Conservation (phyloP, 202 grass and related monocot genomes). For the Cymbopogon flexuosus region DNA sequence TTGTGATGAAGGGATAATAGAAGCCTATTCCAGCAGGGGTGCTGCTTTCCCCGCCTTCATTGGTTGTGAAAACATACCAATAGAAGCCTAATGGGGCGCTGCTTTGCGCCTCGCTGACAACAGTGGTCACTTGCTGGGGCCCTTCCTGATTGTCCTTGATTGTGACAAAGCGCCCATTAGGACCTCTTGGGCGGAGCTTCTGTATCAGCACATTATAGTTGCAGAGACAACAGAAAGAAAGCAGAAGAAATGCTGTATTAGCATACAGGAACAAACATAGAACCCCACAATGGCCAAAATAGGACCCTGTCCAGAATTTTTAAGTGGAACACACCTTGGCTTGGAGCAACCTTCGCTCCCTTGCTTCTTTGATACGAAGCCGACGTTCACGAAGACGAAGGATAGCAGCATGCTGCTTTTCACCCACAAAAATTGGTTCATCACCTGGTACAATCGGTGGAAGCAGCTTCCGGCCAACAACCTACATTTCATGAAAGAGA, state of each 20-base stretch:
- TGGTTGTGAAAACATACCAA: not conserved
- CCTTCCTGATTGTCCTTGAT: not conserved
- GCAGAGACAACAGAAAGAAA: not conserved
- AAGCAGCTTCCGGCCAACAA: slow-evolving; percentile 41
- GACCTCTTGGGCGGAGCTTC: not conserved
- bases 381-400: slow-evolving; percentile 35
- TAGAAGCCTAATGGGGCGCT: not conserved
- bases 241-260: not conserved
- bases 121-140: not conserved
- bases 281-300: not conserved
- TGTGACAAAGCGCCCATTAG: not conserved
- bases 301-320: slow-evolving; percentile 1
- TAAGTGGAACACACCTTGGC: slow-evolving; percentile 36
- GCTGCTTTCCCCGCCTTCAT: not conserved
- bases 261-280: not conserved
- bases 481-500: slow-evolving; percentile 21
- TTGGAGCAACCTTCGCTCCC: slow-evolving; percentile 4
- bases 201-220: slow-evolving; percentile 22
- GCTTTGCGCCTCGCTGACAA: not conserved
- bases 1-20: not conserved
- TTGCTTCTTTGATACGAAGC: slow-evolving; percentile 30
- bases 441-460: slow-evolving; percentile 33
- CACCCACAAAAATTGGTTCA: slow-evolving; percentile 42
- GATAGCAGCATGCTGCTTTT: slow-evolving; percentile 52
- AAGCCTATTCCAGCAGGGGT: not conserved